Percentiles rank a stretch among this genome's conserved stretches.
Conservation (phyloP, 257 asterid species). For the Parsonsia alboflavescens region DNA sequence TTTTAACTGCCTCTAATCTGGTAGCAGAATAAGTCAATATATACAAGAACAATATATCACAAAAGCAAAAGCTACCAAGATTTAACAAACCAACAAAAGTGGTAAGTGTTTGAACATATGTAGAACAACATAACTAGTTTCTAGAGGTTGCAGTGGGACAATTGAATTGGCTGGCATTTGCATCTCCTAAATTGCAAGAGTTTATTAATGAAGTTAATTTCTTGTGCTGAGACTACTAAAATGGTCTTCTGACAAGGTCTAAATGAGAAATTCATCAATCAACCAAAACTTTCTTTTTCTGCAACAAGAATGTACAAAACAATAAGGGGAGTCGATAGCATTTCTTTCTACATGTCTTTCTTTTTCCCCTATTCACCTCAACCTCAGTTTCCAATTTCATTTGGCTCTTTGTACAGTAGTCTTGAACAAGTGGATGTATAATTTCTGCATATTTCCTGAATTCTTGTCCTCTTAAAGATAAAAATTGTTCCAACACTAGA, state of each 20-base stretch:
- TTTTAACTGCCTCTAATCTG: not conserved
- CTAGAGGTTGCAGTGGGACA: not conserved
- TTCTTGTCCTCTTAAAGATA: too few species aligned
- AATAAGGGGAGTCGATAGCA: conserved; percentile 19
- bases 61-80: not conserved
- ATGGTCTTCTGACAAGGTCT: conserved; percentile 11
- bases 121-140: not conserved
- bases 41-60: not conserved
- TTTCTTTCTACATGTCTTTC: not conserved
- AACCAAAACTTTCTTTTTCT: conserved; percentile 7
- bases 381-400: conserved; percentile 21
- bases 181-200: not conserved
- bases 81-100: not conserved
- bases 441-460: too few species aligned
- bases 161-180: not conserved
- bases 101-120: not conserved
- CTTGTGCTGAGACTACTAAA: conserved; percentile 10
- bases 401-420: conserved; percentile 66
- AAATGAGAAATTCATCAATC: conserved; percentile 18
- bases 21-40: too few species aligned
- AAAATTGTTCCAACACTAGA: too few species aligned
- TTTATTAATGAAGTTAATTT: conserved; percentile 1
- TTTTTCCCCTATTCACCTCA: conserved; percentile 21
- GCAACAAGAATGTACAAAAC: conserved; percentile 37
- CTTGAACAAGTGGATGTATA: conserved; percentile 33